Evolutionary conservation across 2,329 filamentous ascomycete genomes (phyloP).

Genomic region (Didymella glomerata): DNA sequence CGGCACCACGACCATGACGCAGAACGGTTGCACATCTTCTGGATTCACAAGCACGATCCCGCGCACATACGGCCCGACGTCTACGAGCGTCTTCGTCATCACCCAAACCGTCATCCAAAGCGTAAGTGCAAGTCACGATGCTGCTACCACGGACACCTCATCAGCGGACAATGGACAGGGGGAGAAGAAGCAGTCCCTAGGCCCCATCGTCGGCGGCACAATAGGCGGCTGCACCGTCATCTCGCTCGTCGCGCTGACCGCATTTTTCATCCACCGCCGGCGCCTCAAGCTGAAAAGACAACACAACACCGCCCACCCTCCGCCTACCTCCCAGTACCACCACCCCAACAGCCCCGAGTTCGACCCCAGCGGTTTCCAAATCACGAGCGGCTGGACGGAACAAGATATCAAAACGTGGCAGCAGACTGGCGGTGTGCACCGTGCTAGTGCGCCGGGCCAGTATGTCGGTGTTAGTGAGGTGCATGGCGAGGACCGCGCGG

Average conservation of each 20-base stretch:
- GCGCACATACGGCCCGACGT: conserved; percentile 20
- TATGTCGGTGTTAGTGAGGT: conserved; percentile 9
- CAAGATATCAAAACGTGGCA: conserved; percentile 14
- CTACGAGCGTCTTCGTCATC: conserved; percentile 14
- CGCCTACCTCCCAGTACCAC: neutral
- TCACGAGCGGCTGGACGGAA: neutral
- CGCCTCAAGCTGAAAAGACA: conserved; percentile 9
- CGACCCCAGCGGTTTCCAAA: conserved; percentile 12
- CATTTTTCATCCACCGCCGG: conserved; percentile 35
- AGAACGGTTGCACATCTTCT: conserved; percentile 41
- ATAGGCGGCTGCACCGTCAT: conserved; percentile 42
- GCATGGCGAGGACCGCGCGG: conserved; percentile 15
- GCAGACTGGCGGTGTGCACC: neutral
- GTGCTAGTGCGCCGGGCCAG: neutral
- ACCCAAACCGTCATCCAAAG: too few relatives aligned
- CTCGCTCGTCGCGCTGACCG: conserved; percentile 32
- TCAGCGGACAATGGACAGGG: too few relatives aligned
- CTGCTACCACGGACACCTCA: too few relatives aligned
- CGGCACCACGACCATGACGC: conserved; percentile 36
- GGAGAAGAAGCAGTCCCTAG: conserved; percentile 30
- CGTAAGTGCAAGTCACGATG: too few relatives aligned
- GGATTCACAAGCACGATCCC: conserved; percentile 32
- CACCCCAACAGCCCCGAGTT: conserved; percentile 13
- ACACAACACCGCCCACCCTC: neutral
- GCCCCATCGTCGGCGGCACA: conserved; percentile 46